Conservation (phyloP, 257 asterid species). For the Solanum phureja region DNA sequence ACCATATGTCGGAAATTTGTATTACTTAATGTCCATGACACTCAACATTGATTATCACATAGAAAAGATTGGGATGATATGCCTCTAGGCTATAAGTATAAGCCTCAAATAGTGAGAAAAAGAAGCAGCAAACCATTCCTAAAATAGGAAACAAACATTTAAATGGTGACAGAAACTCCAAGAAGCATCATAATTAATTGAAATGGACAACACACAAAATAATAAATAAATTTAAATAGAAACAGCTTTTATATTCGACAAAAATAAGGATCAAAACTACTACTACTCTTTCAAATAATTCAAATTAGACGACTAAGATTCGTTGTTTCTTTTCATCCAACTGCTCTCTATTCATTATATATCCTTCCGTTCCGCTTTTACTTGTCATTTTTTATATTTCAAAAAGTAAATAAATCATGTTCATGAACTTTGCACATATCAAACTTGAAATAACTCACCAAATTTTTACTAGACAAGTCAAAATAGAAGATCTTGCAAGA, state of each 20-base stretch:
- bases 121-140: neutral
- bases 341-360: neutral
- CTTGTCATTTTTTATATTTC: neutral
- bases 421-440: neutral
- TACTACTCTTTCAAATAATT: neutral
- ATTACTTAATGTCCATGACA: neutral
- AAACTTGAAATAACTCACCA: neutral
- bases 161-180: neutral
- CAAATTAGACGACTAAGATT: neutral
- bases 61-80: neutral
- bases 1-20: fast-evolving
- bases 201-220: neutral
- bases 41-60: neutral
- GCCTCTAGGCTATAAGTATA: no score
- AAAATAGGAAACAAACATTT: conserved; percentile 4
- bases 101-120: neutral
- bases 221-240: neutral
- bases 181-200: neutral
- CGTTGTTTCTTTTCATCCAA: neutral
- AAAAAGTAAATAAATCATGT: neutral
- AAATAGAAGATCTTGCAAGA: neutral
- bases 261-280: neutral
- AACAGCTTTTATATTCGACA: neutral
- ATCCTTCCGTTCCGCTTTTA: neutral
- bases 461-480: neutral